phyloP scores from a whole-genome alignment of 2,329 filamentous ascomycete species.

The Stagonosporopsis rhizophila region DNA sequence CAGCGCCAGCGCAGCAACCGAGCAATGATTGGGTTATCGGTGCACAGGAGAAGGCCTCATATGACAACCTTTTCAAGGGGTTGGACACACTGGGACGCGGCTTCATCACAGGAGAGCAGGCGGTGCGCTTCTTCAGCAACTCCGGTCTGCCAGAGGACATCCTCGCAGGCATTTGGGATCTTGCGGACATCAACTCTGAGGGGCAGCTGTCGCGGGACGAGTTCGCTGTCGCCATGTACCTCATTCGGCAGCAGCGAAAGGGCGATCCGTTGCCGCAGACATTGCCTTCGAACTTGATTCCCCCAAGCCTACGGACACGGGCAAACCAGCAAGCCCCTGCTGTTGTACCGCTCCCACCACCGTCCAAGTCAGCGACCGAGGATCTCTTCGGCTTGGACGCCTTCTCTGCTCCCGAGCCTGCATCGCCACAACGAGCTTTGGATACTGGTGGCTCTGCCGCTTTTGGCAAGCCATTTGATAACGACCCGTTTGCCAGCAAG shows the following conservation, averaged over 20 bases:
- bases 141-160: slow-evolving; percentile 87
- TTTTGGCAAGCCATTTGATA: slow-evolving; percentile 53
- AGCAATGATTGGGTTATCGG: slow-evolving; percentile 82
- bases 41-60: slow-evolving; percentile 82
- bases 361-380: slow-evolving; percentile 82
- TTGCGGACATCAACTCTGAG: slow-evolving; percentile 91
- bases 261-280: slow-evolving; percentile 73
- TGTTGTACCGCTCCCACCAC: slow-evolving; percentile 40
- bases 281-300: slow-evolving; percentile 82
- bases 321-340: slow-evolving; percentile 58
- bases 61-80: slow-evolving; percentile 83
- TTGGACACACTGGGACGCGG: slow-evolving; percentile 83
- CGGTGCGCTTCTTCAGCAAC: slow-evolving; percentile 91
- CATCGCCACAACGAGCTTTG: slow-evolving; percentile 67
- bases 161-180: slow-evolving; percentile 94
- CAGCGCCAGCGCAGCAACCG: slow-evolving; percentile 61
- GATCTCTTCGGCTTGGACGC: slow-evolving; percentile 93
- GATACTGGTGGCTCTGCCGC: slow-evolving; percentile 75
- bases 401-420: slow-evolving; percentile 59
- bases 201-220: slow-evolving; percentile 86
- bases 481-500: slow-evolving; percentile 69
- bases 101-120: slow-evolving; percentile 91
- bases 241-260: slow-evolving; percentile 88
- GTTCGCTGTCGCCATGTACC: slow-evolving; percentile 96
- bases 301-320: slow-evolving; percentile 76